These are phyloP conservation scores for Backusella morwellensis DNA, from an alignment of 192 early-diverging fungal genomes.

Conservation along the genomic window DNA sequence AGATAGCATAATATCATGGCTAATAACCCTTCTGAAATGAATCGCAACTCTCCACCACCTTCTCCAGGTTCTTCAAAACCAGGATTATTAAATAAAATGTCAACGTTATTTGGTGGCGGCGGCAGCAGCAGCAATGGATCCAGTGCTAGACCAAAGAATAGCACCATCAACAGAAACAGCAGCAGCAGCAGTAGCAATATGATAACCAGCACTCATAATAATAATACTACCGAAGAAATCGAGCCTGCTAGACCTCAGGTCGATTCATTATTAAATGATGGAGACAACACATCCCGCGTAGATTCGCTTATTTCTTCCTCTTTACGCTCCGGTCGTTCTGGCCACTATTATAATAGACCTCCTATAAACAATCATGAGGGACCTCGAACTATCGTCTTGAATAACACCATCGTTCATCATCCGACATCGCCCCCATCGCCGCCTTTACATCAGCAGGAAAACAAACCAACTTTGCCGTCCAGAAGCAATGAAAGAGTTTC, in stretches of 20 bases:
- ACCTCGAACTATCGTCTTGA: conserved; percentile 14
- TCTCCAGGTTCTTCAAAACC: background rate
- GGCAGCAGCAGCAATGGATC: background rate
- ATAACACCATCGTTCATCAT: conserved; percentile 9
- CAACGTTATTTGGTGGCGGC: conserved; percentile 14
- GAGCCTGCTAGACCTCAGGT: background rate
- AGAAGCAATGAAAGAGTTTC: background rate
- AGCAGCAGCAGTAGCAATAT: background rate
- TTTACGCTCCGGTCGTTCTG: conserved; percentile 15
- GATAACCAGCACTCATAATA: background rate
- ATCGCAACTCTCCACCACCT: background rate
- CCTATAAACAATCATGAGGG: background rate
- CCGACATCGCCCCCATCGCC: background rate
- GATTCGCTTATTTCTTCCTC: conserved; percentile 25
- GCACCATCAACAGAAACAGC: background rate
- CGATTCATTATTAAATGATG: conserved; percentile 10
- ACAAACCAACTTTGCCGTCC: background rate
- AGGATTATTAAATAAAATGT: conserved; percentile 15
- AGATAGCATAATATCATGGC: too few species aligned
- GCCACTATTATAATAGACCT: background rate
- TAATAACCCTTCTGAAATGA: background rate
- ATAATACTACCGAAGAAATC: background rate
- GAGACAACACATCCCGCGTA: conserved; percentile 14
- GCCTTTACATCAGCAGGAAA: background rate
- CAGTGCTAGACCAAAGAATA: background rate